phyloP scores from a whole-genome alignment of 176 grass and related monocot species.

The Cenchrus fungigraminus region DNA sequence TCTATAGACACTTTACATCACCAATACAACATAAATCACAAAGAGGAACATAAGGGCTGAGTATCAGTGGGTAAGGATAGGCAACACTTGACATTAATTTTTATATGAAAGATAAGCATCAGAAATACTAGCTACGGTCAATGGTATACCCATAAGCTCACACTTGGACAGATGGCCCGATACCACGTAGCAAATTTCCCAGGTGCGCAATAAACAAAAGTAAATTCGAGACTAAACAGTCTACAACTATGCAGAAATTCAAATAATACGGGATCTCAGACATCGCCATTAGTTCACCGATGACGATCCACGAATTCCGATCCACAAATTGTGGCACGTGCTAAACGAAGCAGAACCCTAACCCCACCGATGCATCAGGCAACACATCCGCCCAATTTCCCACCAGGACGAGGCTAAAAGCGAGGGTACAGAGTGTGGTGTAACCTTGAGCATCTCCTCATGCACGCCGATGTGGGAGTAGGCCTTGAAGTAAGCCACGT shows the following conservation, averaged over 20 bases:
- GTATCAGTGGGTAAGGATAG: slow-evolving; percentile 10
- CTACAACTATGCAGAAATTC: neutral
- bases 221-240: slow-evolving; percentile 16
- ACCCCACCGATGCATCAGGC: slow-evolving; percentile 1
- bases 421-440: neutral
- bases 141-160: neutral
- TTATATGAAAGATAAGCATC: neutral
- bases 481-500: slow-evolving; percentile 89
- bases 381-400: neutral
- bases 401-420: neutral
- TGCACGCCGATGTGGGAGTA: slow-evolving; percentile 89
- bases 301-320: slow-evolving; percentile 23
- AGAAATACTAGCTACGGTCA: neutral
- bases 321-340: slow-evolving; percentile 3
- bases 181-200: neutral
- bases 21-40: slow-evolving; percentile 20
- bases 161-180: slow-evolving; percentile 5
- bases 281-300: neutral
- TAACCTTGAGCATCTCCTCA: slow-evolving; percentile 97
- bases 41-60: neutral
- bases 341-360: slow-evolving; percentile 40
- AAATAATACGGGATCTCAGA: neutral
- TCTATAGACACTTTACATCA: slow-evolving; percentile 20
- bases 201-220: no score
- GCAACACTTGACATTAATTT: slow-evolving; percentile 23